Evolutionary conservation across 768 basidiomycete genomes (phyloP), one percentile per base, ranked within the genome.

Genomic region (Clitopilus hobsonii): DNA sequence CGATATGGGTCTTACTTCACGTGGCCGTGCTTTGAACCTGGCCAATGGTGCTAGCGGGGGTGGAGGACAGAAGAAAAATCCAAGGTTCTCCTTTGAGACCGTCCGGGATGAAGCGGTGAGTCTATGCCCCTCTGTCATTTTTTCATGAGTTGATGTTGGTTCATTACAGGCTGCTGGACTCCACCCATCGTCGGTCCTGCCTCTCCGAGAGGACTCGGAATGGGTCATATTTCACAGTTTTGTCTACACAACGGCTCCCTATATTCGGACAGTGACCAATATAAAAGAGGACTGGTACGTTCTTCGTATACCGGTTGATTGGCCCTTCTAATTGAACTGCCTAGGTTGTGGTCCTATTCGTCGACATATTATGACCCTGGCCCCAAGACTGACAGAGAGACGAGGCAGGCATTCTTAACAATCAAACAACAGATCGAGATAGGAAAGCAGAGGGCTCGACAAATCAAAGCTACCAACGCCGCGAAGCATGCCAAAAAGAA

Each of bases 201-300:
- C 41, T 20, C 72, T 97, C 48, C 89, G 92, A 58, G 83, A 82
- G 7, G 86, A 87, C 54, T 94, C 94, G 1, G 92, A 94, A 62
- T 95, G 92, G 94, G 91, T 95, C 3, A 67, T 91, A 6, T 94
- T 89, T 76, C 92, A 95, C 65, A 93, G 96, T 71, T 99, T 98
- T 62, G 93, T 98, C 8, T 71, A 98, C 60, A 98, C 95, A 6
- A 90, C 91, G 6, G 71, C 85, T 49, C 86, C 82, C 56, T 98
- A 89, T 65, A 94, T 99, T 64, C 86, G 97, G 24, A 96, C 91
- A 0, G 92, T 96, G 18, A 86, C 94, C 0, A 92, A 94, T 53
- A 80, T 96, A 54, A 77, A 81, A 64, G 80, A 88, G 2, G 94
- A 95, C 63, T 98, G 97, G 94, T 91, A 64, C 41, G 78, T n/a